Evolutionary conservation across 306 rosid genomes (phyloP).

Genomic region (Cucumis hystrix): DNA sequence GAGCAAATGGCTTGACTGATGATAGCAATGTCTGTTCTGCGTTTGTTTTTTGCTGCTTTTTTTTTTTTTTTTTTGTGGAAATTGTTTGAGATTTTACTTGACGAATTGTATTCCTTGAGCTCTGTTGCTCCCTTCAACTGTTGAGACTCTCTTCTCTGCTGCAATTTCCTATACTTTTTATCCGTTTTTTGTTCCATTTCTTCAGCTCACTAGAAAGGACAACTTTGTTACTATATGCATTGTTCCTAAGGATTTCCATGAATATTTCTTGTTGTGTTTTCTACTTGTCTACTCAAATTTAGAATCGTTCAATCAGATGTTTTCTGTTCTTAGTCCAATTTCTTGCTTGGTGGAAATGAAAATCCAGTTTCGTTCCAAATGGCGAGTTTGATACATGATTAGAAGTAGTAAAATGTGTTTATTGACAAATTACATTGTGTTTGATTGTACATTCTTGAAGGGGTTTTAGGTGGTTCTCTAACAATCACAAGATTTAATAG

Average conservation of each 20-base stretch:
- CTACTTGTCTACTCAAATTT: not conserved
- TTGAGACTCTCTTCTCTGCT: not conserved
- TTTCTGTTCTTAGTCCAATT: not conserved
- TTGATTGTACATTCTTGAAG: not conserved
- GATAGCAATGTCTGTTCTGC: constrained; percentile 20
- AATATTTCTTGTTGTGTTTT: not conserved
- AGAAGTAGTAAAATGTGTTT: not conserved
- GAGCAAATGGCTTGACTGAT: constrained; percentile 29
- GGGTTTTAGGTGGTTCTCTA: not conserved
- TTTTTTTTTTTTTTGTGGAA: not conserved
- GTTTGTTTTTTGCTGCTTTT: not conserved
- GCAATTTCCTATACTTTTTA: not conserved
- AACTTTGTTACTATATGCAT: not conserved
- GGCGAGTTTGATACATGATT: not conserved
- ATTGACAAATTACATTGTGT: not conserved
- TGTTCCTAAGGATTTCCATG: not conserved
- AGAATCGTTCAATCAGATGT: not conserved
- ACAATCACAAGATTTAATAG: not conserved
- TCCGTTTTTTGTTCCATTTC: not conserved
- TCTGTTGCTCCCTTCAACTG: not conserved
- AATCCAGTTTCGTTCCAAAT: not conserved
- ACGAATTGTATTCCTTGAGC: not conserved
- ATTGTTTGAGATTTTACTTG: not conserved
- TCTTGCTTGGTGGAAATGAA: not conserved
- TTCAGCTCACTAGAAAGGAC: not conserved